Base-by-base conservation (phyloP, 2,329 filamentous ascomycete genomes). In the Cercospora sojina region DNA sequence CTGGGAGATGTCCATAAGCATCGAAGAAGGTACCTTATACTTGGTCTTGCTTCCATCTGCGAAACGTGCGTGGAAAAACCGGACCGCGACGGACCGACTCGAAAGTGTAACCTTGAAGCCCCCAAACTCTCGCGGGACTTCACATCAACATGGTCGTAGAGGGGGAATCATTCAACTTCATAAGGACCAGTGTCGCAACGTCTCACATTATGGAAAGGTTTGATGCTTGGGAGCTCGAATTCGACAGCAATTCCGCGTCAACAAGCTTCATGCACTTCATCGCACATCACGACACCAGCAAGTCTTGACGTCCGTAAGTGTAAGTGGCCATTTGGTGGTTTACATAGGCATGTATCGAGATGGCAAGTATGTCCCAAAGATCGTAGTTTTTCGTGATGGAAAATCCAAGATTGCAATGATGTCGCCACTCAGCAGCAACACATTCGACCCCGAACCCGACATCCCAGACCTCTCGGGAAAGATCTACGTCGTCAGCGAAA, bases 381-480 rank as follows among this genome's bases (percentile, higher is more conserved):
- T 31, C 16, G 10, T 5, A 2, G 0, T 1, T 2, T n/a, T 18
- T 31, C 23, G 18, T n/a, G 16, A n/a, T 16, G 5, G 20, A 31
- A 12, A 16, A 5, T 9, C 5, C 13, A 27, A 12, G 3, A 8
- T 55, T 9, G 13, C 25, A 27, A 59, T 59, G 18, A 59, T 59
- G 57, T 35, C 57, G 7, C 57, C 35, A 5, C 57, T 59, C 20
- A 59, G 27, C 20, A 35, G 57, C 23, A 67, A 67, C 64, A 67
- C n/a, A 51, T 70, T 64, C 56, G 64, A 70, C 18, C 63, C 76
- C 3, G 72, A 74, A 23, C 74, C 64, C 10, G 77, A 81, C 65
- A 80, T 83, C 41, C 80, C 81, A 3, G 73, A 77, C 43, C 76
- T 83, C 4, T 73, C 73, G 5, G 80, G 77, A 51, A 80, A 81